These are phyloP conservation scores for Nadsonia commutata DNA, from an alignment of 1,139 yeast genomes.

Conservation along the genomic window DNA sequence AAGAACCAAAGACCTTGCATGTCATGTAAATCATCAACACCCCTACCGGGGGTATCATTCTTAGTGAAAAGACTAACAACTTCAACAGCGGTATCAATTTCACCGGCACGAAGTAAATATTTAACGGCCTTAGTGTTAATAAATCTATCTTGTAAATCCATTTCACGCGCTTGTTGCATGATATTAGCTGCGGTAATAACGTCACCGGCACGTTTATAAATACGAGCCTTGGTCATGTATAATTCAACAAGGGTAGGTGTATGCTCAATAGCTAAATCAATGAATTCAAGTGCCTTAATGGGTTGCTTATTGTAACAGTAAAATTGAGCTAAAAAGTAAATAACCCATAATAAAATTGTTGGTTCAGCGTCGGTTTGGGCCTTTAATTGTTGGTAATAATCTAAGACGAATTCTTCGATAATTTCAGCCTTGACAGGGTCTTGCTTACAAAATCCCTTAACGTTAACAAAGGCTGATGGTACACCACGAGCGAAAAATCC, in stretches of 20 bases:
- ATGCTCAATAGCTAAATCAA: constrained; percentile 53
- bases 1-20: constrained; percentile 93
- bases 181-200: constrained; percentile 42
- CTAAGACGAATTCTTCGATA: constrained; percentile 40
- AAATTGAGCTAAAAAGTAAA: constrained; percentile 73
- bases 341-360: constrained; percentile 54
- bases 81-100: constrained; percentile 61
- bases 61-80: constrained; percentile 71
- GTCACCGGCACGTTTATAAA: constrained; percentile 58
- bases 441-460: constrained; percentile 57
- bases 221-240: constrained; percentile 65
- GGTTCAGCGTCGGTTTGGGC: constrained; percentile 26
- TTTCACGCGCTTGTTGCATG: constrained; percentile 56
- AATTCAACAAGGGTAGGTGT: constrained; percentile 66
- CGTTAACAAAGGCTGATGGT: constrained; percentile 78
- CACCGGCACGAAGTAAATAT: constrained; percentile 68
- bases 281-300: constrained; percentile 36
- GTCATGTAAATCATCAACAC: constrained; percentile 71
- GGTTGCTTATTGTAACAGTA: constrained; percentile 40
- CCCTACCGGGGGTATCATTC: constrained; percentile 62
- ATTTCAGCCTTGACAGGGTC: constrained; percentile 32
- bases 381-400: constrained; percentile 25
- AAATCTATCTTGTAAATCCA: constrained; percentile 83
- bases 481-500: constrained; percentile 64
- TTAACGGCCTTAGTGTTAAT: constrained; percentile 81